phyloP scores from a whole-genome alignment of 768 basidiomycete species.

The Clavaria fumosa region DNA sequence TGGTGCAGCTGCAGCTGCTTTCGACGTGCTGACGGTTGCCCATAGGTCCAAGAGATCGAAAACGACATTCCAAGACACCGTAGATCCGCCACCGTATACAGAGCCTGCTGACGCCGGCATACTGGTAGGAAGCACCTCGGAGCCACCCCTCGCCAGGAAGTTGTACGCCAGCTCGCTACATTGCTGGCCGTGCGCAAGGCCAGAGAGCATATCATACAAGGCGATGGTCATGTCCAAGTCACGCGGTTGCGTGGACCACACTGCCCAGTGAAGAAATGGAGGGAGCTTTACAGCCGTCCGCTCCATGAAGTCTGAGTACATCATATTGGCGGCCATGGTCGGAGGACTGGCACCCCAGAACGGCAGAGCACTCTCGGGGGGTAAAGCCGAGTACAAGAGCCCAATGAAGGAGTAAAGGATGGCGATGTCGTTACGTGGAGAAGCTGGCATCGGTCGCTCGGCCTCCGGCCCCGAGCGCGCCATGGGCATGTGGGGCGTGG shows the following conservation, averaged over 20 bases:
- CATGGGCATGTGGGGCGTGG: constrained; percentile 20
- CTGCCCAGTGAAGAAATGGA: constrained; percentile 79
- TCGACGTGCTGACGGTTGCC: constrained; percentile 36
- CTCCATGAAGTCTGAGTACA: constrained; percentile 47
- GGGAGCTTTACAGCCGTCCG: constrained; percentile 47
- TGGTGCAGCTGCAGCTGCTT: constrained; percentile 24
- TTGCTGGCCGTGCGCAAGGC: constrained; percentile 69
- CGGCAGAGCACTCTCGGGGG: constrained; percentile 63
- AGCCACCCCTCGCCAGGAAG: constrained; percentile 69
- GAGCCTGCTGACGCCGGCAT: constrained; percentile 32
- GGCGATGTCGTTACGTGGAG: constrained; percentile 72
- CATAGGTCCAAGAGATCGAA: constrained; percentile 67
- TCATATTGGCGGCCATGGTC: constrained; percentile 23
- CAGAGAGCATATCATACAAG: constrained; percentile 78
- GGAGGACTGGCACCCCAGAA: constrained; percentile 66
- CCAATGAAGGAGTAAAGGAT: constrained; percentile 75
- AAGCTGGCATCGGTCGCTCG: constrained; percentile 20
- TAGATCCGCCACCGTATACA: constrained; percentile 23
- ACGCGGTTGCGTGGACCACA: constrained; percentile 67
- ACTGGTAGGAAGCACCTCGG: constrained; percentile 46
- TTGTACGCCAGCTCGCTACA: constrained; percentile 82
- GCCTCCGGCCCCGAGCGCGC: constrained; percentile 28
- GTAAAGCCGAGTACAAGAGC: constrained; percentile 57
- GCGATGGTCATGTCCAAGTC: constrained; percentile 64
- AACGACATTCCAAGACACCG: constrained; percentile 66